Conservation (phyloP, 495 filamentous ascomycete species). For the Penicillium roqueforti region DNA sequence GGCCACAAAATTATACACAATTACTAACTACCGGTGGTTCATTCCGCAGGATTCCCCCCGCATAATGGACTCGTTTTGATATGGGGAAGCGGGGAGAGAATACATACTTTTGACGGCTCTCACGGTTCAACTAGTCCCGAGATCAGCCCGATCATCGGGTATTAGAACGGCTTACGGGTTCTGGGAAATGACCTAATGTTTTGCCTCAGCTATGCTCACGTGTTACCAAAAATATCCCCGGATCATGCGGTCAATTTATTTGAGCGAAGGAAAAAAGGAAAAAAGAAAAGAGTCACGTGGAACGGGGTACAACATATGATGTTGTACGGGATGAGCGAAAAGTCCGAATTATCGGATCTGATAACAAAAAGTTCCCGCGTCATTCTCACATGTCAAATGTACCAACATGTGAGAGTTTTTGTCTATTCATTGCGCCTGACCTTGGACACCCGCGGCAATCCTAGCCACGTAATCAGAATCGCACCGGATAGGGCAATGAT, state of each 20-base stretch:
- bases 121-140: not conserved
- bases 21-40: too few relatives aligned
- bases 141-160: not conserved
- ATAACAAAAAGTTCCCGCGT: conserved; percentile 2
- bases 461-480: conserved; percentile 55
- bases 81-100: conserved; percentile 2
- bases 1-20: too few relatives aligned
- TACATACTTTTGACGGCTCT: not conserved
- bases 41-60: not conserved
- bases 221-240: not conserved
- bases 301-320: not conserved
- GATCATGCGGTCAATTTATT: not conserved
- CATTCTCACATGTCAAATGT: conserved; percentile 6
- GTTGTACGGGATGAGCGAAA: not conserved
- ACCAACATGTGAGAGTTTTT: not conserved
- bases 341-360: conserved; percentile 4
- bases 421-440: conserved; percentile 17
- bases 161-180: not conserved
- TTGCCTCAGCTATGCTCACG: too few relatives aligned
- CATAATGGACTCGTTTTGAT: not conserved
- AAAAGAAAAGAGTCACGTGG: not conserved
- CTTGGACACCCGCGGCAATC: conserved; percentile 33
- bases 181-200: not conserved
- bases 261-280: too few relatives aligned
- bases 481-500: conserved; percentile 61